phyloP scores from a whole-genome alignment of 2,329 filamentous ascomycete genomes.

The Scedosporium apiospermum region DNA sequence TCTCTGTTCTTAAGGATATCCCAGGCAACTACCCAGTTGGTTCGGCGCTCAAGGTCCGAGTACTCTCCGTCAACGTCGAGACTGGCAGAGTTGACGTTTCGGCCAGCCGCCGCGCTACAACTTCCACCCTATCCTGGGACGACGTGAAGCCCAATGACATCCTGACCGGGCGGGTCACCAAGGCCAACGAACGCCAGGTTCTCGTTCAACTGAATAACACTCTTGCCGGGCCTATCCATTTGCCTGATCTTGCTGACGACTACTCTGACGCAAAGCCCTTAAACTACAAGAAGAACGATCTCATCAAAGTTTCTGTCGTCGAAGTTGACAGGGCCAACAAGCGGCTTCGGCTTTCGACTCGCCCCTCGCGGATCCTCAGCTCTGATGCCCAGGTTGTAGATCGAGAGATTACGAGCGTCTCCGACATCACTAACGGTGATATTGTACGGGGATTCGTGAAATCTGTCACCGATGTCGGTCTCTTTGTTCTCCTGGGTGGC shows the following conservation, averaged over 20 bases:
- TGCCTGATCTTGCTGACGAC: slow-evolving; percentile 80
- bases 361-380: slow-evolving; percentile 82
- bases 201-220: slow-evolving; percentile 76
- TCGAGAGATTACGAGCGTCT: slow-evolving; percentile 60
- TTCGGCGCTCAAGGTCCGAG: slow-evolving; percentile 74
- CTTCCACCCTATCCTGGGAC: slow-evolving; percentile 47
- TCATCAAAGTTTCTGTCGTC: slow-evolving; percentile 78
- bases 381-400: slow-evolving; percentile 76
- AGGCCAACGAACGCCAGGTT: slow-evolving; percentile 72
- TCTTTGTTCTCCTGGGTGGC: slow-evolving; percentile 78
- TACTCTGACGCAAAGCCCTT: slow-evolving; percentile 71
- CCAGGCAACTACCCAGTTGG: slow-evolving; percentile 77
- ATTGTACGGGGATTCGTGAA: slow-evolving; percentile 87
- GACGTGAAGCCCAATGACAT: slow-evolving; percentile 71
- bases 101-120: slow-evolving; percentile 43
- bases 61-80: slow-evolving; percentile 61
- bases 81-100: slow-evolving; percentile 76
- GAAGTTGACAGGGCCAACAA: slow-evolving; percentile 78
- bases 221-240: slow-evolving; percentile 68
- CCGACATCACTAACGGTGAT: slow-evolving; percentile 68
- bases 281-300: slow-evolving; percentile 71
- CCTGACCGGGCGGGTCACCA: slow-evolving; percentile 74
- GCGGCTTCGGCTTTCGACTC: slow-evolving; percentile 67
- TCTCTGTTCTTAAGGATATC: slow-evolving; percentile 68
- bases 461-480: slow-evolving; percentile 76